Evolutionary conservation across 1,284 basidiomycete genomes (phyloP).

Genomic region (Amylostereum areolatum): DNA sequence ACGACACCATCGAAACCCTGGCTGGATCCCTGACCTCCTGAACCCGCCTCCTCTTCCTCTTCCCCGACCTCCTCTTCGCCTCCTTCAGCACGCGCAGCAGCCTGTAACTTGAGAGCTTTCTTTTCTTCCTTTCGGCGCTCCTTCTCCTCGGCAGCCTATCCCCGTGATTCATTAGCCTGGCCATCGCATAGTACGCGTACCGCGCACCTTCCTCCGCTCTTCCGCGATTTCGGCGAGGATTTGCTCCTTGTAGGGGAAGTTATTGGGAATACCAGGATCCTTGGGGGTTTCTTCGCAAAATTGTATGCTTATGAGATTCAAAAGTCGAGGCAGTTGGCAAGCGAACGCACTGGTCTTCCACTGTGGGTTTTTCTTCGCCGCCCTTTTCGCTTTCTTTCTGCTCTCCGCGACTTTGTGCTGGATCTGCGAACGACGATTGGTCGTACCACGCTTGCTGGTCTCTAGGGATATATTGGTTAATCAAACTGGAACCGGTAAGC

Average conservation of each 20-base stretch:
- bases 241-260: conserved; percentile 96
- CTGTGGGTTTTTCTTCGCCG: conserved; percentile 77
- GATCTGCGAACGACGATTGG: conserved; percentile 72
- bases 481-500: neutral
- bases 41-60: conserved; percentile 18
- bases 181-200: neutral
- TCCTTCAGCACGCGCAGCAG: conserved; percentile 22
- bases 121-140: conserved; percentile 57
- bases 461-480: conserved; percentile 40
- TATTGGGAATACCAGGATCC: conserved; percentile 96
- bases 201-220: conserved; percentile 63
- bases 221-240: conserved; percentile 88
- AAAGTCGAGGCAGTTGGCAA: neutral
- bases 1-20: conserved; percentile 35
- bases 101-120: conserved; percentile 33
- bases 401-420: conserved; percentile 78
- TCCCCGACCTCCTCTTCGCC: conserved; percentile 25
- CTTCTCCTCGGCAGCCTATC: conserved; percentile 65
- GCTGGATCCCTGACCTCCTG: neutral
- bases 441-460: conserved; percentile 77
- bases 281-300: conserved; percentile 57
- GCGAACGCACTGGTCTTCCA: conserved; percentile 85
- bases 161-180: neutral
- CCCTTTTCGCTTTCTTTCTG: conserved; percentile 73
- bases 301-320: conserved; percentile 2